A percentile compares a stretch with the other conserved stretches of the same genome.
phyloP scores from a whole-genome alignment of 768 basidiomycete genomes.

The Suillus fuscotomentosus region DNA sequence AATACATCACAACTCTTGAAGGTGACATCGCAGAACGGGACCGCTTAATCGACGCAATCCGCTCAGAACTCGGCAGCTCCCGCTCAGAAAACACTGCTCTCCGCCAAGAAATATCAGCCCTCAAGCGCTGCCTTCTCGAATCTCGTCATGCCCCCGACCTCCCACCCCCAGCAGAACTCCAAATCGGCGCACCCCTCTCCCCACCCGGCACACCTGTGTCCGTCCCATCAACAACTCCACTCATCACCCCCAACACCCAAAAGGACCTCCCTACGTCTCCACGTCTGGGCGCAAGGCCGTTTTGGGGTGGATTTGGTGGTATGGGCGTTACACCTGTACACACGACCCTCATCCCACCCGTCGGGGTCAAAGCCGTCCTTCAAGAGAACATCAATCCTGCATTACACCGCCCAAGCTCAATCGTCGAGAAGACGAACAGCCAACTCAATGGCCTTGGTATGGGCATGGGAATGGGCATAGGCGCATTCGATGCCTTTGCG shows the following conservation, averaged over 20 bases:
- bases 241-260: slow-evolving; percentile 67
- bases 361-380: slow-evolving; percentile 22
- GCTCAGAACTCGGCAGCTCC: slow-evolving; percentile 75
- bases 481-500: slow-evolving; percentile 73
- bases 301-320: slow-evolving; percentile 81
- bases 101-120: slow-evolving; percentile 68
- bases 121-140: slow-evolving; percentile 74
- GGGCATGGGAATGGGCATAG: slow-evolving; percentile 21
- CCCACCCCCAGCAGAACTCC: slow-evolving; percentile 47
- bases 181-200: background rate
- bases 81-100: slow-evolving; percentile 83
- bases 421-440: slow-evolving; percentile 32
- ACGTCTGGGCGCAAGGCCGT: slow-evolving; percentile 47
- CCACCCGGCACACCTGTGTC: slow-evolving; percentile 11
- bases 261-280: slow-evolving; percentile 75
- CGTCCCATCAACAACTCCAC: slow-evolving; percentile 13
- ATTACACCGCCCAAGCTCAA: slow-evolving; percentile 18
- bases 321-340: slow-evolving; percentile 84
- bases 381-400: slow-evolving; percentile 27
- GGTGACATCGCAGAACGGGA: slow-evolving; percentile 92
- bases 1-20: slow-evolving; percentile 94
- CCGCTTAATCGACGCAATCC: slow-evolving; percentile 83
- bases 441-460: slow-evolving; percentile 28
- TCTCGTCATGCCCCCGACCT: slow-evolving; percentile 54
- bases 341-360: slow-evolving; percentile 70